Percentiles rank a stretch among this genome's conserved stretches.
These are phyloP conservation scores for Chaetomiaceae sp. DNA, from an alignment of 2,329 filamentous ascomycete species.

Conservation along the genomic window DNA sequence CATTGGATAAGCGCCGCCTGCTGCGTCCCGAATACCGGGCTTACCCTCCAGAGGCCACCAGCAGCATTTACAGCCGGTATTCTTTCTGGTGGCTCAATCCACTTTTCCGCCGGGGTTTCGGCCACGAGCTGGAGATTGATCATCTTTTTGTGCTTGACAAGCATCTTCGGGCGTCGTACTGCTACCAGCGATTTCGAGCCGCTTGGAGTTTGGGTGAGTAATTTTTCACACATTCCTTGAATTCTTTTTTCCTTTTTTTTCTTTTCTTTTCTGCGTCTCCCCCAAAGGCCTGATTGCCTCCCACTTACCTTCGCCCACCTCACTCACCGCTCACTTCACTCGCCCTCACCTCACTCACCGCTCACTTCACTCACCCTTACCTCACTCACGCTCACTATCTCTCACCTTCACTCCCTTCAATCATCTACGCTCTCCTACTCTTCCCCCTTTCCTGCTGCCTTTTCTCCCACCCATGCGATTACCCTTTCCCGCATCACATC, in stretches of 20 bases:
- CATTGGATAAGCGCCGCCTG: conserved; percentile 29
- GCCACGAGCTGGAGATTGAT: conserved; percentile 23
- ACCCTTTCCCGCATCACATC: no score
- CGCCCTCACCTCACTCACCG: no score
- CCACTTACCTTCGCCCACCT: no score
- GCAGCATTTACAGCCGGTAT: conserved; percentile 25
- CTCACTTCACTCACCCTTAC: no score
- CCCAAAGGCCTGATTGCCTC: no score
- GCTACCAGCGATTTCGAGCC: conserved; percentile 9
- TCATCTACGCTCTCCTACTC: not conserved
- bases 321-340: no score
- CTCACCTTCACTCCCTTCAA: not conserved
- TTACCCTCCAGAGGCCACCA: conserved; percentile 24
- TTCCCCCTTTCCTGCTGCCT: not conserved
- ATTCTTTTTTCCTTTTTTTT: not conserved
- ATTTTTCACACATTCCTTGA: not conserved
- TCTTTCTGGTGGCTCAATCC: conserved; percentile 29
- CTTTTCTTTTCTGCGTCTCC: not conserved
- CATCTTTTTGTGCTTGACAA: conserved; percentile 25
- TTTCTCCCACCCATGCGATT: no score
- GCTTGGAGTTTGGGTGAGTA: conserved; percentile 19
- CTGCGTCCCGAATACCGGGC: conserved; percentile 18
- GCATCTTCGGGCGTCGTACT: conserved; percentile 18
- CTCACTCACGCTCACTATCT: no score
- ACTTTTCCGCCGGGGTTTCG: conserved; percentile 23